Base-by-base conservation (phyloP, 1,139 yeast genomes). In the Geotrichum phurueaensis region DNA sequence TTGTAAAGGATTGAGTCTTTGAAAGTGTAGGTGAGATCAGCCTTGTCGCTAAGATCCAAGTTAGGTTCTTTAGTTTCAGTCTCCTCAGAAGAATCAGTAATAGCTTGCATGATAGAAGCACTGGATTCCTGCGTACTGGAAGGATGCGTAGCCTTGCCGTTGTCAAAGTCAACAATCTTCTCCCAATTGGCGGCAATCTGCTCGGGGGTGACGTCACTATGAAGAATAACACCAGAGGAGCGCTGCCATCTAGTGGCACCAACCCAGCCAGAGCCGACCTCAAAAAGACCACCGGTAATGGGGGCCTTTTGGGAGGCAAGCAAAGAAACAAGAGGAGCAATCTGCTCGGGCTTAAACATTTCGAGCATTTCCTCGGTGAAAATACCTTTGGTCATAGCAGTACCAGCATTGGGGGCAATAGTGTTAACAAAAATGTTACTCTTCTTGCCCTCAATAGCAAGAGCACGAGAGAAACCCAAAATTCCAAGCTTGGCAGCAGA, bases 361-460 rank as follows among this genome's bases (percentile, higher is more conserved):
- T 89, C 89, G 66, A 81, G 79, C 78, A 82, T 77, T 75, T 92
- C 98, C 64, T 86, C 87, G 60, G 85, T 82, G 78, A 92, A 89
- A 59, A 94, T 84, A 9, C 96, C 87, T 72, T 84, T 82, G 45
- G 98, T 94, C 99, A 94, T 94, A 65, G 96, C 94, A 58, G 99
- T 92, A 72, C 92, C 97, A 53, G 98, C 98, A 73, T 92, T 97
- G 63, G 99, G 99, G 54, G 98, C 98, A 74, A 91, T 87, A 56
- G 85, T 81, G 73, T 92, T 89, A 63, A 85, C 94, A 71, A 81
- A 80, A 69, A 94, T 89, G 72, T 87, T 85, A 71, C 79, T 73
- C 76, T 83, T 90, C 64, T 85, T 84, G 70, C 99, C 99, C 78
- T 94, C 99, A 66, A 88, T 80, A 31, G 98, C 97, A 65, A 90